A percentile compares a stretch with the other conserved stretches of the same genome.
Evolutionary conservation across 2,329 filamentous ascomycete genomes (phyloP).

Genomic region (Fusarium paranaense): DNA sequence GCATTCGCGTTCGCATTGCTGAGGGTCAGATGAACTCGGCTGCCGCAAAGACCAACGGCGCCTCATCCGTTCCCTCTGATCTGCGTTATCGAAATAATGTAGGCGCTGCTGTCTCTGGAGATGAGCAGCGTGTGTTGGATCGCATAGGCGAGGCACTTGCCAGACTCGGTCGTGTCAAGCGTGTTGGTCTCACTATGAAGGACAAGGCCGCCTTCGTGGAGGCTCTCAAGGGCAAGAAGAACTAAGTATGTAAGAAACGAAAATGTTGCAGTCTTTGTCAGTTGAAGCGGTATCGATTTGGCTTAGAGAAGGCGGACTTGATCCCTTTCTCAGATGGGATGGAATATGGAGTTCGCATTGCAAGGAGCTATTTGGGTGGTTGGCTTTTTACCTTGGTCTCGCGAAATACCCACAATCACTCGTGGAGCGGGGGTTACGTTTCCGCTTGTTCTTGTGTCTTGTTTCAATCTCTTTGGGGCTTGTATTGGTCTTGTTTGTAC

Average conservation of each 20-base stretch:
- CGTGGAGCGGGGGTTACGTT: conserved; percentile 9
- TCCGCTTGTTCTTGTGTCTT: not conserved
- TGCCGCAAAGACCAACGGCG: conserved; percentile 51
- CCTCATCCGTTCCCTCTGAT: conserved; percentile 43
- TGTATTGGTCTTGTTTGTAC: not conserved
- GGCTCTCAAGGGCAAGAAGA: conserved; percentile 65
- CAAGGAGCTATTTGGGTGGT: conserved; percentile 37
- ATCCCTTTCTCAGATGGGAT: conserved; percentile 2
- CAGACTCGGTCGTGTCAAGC: conserved; percentile 86
- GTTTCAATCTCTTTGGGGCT: not conserved
- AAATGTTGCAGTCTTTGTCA: not conserved
- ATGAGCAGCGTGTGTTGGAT: conserved; percentile 80
- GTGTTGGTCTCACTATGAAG: conserved; percentile 83
- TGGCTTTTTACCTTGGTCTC: conserved; percentile 18
- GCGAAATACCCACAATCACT: conserved; percentile 25
- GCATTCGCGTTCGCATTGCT: conserved; percentile 90
- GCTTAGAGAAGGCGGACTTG: not conserved
- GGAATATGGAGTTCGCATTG: conserved; percentile 36
- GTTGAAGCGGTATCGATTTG: conserved; percentile 5
- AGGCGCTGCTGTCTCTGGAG: conserved; percentile 54
- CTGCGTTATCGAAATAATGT: conserved; percentile 43
- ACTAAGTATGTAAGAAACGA: conserved; percentile 34
- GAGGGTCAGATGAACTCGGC: conserved; percentile 73
- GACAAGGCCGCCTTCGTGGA: conserved; percentile 88
- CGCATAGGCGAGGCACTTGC: conserved; percentile 86